Conservation (phyloP, 164 flowering plant species). For the Chimonanthus praecox region DNA sequence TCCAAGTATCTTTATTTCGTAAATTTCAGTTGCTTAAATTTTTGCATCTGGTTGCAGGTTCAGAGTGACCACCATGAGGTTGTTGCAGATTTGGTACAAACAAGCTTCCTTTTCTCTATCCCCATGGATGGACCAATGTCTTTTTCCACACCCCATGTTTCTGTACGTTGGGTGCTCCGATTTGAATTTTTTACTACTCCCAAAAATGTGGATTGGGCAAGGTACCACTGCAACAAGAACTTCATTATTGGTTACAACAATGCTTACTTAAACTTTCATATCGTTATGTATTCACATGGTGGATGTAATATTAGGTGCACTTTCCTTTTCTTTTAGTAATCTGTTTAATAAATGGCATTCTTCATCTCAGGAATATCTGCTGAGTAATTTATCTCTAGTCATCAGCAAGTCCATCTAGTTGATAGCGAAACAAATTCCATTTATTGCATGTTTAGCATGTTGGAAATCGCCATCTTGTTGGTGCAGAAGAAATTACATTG, state of each 20-base stretch:
- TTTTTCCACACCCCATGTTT: constrained; percentile 78
- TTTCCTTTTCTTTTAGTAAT: not conserved
- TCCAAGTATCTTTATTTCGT: not conserved
- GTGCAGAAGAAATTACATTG: too few species aligned
- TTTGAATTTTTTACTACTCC: constrained; percentile 95
- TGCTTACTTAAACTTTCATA: not conserved
- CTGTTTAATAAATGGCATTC: too few species aligned
- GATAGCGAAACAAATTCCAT: too few species aligned
- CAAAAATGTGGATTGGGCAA: constrained; percentile 77
- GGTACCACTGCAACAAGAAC: constrained; percentile 35
- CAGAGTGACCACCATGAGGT: constrained; percentile 94
- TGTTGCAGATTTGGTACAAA: constrained; percentile 91
- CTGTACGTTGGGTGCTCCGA: constrained; percentile 90
- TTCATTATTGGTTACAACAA: not conserved
- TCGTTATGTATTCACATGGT: not conserved
- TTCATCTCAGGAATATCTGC: too few species aligned
- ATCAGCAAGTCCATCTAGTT: too few species aligned
- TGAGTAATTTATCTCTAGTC: too few species aligned
- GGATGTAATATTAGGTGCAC: not conserved
- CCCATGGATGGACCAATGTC: constrained; percentile 99
- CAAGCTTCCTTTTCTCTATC: constrained; percentile 91
- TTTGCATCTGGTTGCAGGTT: constrained; percentile 35
- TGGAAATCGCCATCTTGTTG: too few species aligned
- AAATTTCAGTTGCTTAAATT: not conserved
- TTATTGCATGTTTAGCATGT: too few species aligned